Evolutionary conservation across 1,139 yeast species (phyloP).

Genomic region (Saccharomycopsis hybrid): DNA sequence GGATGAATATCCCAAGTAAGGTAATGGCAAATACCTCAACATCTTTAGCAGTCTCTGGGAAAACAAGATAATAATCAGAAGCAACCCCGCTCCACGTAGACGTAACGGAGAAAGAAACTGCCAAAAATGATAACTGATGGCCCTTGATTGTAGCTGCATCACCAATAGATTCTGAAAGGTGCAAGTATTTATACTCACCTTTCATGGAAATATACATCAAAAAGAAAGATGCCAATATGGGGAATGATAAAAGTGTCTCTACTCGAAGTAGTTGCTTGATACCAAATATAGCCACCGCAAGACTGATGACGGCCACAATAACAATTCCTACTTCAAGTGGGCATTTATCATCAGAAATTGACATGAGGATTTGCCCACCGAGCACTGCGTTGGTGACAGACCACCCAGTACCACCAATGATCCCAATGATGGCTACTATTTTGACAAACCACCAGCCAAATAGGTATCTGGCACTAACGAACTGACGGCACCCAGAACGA

Average conservation of each 20-base stretch:
- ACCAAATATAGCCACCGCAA: slow-evolving; percentile 68
- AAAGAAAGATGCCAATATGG: slow-evolving; percentile 62
- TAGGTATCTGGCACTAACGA: slow-evolving; percentile 72
- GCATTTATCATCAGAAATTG: slow-evolving; percentile 54
- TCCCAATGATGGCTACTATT: slow-evolving; percentile 59
- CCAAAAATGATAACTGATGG: slow-evolving; percentile 66
- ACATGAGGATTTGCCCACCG: slow-evolving; percentile 74
- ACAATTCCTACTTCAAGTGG: slow-evolving; percentile 71
- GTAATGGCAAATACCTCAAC: slow-evolving; percentile 53
- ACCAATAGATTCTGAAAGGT: slow-evolving; percentile 34
- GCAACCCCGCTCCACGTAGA: slow-evolving; percentile 90
- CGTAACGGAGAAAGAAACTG: slow-evolving; percentile 72
- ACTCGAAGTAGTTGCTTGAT: slow-evolving; percentile 62
- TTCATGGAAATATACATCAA: slow-evolving; percentile 58
- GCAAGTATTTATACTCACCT: slow-evolving; percentile 29
- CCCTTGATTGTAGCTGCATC: slow-evolving; percentile 45
- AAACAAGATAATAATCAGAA: slow-evolving; percentile 75
- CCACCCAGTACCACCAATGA: slow-evolving; percentile 82
- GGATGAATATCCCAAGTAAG: slow-evolving; percentile 60
- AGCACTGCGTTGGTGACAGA: slow-evolving; percentile 76
- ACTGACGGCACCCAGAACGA: slow-evolving; percentile 77
- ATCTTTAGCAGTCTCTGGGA: slow-evolving; percentile 69
- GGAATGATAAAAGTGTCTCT: slow-evolving; percentile 63
- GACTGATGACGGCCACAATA: slow-evolving; percentile 57
- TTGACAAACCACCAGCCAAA: slow-evolving; percentile 85